Percentiles rank a stretch among this genome's conserved stretches.
These are phyloP conservation scores for Trichosporon sp. DNA, from an alignment of 1,284 basidiomycete species.

Conservation along the genomic window DNA sequence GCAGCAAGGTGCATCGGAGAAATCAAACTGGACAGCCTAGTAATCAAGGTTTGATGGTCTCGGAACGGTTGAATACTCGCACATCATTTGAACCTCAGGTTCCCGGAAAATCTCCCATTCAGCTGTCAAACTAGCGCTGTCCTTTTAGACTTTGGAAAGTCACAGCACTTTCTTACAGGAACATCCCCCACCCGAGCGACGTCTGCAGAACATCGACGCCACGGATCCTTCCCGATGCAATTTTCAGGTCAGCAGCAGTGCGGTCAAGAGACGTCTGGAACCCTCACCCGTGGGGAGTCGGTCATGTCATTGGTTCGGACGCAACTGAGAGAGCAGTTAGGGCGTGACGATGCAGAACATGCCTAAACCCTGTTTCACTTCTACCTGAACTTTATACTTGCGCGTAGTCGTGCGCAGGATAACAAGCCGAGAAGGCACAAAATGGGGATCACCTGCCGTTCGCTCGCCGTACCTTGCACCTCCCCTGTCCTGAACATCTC, in stretches of 20 bases:
- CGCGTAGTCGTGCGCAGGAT: background rate
- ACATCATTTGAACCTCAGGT: background rate
- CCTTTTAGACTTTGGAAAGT: background rate
- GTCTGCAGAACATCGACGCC: background rate
- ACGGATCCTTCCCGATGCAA: background rate
- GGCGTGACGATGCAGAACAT: background rate
- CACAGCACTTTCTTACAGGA: background rate
- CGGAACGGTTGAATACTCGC: background rate
- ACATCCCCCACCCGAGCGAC: background rate
- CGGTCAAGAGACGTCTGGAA: background rate
- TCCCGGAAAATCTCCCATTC: background rate
- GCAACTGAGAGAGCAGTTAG: background rate
- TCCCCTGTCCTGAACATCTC: background rate
- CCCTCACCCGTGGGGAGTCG: too few species aligned
- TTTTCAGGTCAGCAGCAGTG: background rate
- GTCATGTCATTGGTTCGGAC: background rate
- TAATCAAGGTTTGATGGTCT: background rate
- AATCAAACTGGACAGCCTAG: background rate
- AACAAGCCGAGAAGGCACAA: background rate
- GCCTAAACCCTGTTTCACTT: conserved; percentile 1
- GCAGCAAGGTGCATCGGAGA: background rate
- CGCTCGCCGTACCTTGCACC: background rate
- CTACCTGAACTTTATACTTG: background rate
- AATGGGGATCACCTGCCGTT: background rate
- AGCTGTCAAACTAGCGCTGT: background rate